These are phyloP conservation scores for Russula virescens DNA, from an alignment of 768 basidiomycete species.

Conservation along the genomic window DNA sequence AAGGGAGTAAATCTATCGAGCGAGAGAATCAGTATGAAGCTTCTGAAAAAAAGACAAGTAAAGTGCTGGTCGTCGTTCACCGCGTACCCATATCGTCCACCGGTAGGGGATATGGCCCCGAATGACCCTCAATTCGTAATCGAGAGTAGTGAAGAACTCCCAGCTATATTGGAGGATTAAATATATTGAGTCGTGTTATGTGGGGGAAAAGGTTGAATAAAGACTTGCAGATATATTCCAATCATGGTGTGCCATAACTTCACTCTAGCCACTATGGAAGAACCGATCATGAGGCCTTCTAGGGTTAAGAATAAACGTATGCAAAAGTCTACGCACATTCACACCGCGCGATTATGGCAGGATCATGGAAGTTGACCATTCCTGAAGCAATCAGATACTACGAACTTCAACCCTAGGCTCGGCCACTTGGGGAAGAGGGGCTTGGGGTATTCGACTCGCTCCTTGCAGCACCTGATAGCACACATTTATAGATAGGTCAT, in stretches of 20 bases:
- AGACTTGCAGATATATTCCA: background rate
- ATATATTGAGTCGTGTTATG: background rate
- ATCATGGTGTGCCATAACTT: background rate
- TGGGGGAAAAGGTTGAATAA: background rate
- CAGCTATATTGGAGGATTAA: background rate
- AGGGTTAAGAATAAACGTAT: too few relatives aligned
- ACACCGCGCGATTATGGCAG: too few relatives aligned
- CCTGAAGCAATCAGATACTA: too few relatives aligned
- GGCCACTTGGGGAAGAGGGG: too few relatives aligned
- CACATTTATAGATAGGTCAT: too few relatives aligned
- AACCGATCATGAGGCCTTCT: background rate
- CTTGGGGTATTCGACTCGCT: too few relatives aligned
- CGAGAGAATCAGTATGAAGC: background rate
- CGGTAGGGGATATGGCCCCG: background rate
- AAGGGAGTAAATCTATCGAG: constrained; percentile 10
- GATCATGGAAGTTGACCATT: too few relatives aligned
- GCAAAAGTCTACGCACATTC: too few relatives aligned
- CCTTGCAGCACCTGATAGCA: too few relatives aligned
- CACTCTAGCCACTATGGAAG: background rate
- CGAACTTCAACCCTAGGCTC: too few relatives aligned
- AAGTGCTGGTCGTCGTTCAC: background rate
- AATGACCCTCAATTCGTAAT: background rate
- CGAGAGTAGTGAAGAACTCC: background rate
- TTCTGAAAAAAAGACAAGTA: too few relatives aligned
- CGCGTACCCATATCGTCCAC: constrained; percentile 13